Conservation (phyloP, 176 grass and related monocot genomes). For the Carex kokanica region DNA sequence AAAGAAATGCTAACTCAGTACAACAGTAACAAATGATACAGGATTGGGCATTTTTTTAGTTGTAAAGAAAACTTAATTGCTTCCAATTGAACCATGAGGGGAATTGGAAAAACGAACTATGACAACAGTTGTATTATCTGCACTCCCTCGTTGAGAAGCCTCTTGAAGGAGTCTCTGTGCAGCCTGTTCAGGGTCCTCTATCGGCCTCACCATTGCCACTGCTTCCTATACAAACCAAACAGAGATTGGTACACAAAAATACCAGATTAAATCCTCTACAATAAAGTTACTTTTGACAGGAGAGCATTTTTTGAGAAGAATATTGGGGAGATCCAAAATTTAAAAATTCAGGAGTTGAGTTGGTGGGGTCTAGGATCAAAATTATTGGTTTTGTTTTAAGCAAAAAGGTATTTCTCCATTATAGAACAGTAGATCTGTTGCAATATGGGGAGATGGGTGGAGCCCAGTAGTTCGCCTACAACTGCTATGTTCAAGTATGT, state of each 20-base stretch:
- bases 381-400: not conserved
- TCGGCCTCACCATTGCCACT: constrained; percentile 68
- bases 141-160: constrained; percentile 57
- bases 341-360: not conserved
- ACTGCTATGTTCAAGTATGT: not conserved
- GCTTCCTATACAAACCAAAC: constrained; percentile 40
- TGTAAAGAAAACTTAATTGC: constrained; percentile 1
- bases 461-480: not conserved
- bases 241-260: not conserved
- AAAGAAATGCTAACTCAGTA: constrained; percentile 11
- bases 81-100: not conserved
- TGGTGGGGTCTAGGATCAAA: not conserved
- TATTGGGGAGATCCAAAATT: not conserved
- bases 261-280: not conserved
- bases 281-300: not conserved
- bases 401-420: not conserved
- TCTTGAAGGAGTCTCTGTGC: constrained; percentile 66
- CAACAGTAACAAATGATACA: constrained; percentile 9
- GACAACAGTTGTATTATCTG: constrained; percentile 76
- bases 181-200: constrained; percentile 59
- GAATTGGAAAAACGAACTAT: constrained; percentile 61
- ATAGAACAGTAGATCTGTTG: not conserved
- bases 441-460: not conserved
- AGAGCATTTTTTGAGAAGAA: not conserved
- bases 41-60: not conserved